Base-by-base conservation (phyloP, 768 basidiomycete genomes). In the Filobasidium floriforme region DNA sequence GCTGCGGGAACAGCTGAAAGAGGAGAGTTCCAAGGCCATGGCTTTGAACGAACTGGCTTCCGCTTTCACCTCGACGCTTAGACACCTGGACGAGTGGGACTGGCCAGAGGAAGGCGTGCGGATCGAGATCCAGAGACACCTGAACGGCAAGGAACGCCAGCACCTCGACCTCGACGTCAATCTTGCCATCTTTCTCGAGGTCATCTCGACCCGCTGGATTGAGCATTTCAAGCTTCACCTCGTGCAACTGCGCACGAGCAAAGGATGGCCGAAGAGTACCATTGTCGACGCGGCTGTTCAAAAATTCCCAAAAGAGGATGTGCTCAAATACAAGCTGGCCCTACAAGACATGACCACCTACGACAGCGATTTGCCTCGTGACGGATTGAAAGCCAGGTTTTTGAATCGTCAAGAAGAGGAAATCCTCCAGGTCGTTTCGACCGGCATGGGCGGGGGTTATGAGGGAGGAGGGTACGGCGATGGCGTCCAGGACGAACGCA, bases 61-160 rank as follows among this genome's bases (percentile, higher is more conserved):
- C 18, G 52, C 62, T 0, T 41, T 63, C 28, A 63, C 62, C 10
- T 52, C 24, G n/a, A 63, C 28, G 1, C 43, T 49, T 49, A 12
- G 49, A 1, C n/a, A 49, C 51, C 40, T 63, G 11, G 49, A 12
- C 24, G 19, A 24, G 24, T 63, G 62, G 62, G 49, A 63, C 1
- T 63, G 62, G 62, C 62, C 62, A 4, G 22, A 40, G 24, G 29
- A 49, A n/a, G 62, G 62, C 5, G 40, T 63, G 32, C 32, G 40
- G 51, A 22, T 41, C n/a, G 28, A 26, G 10, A 49, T 54, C 12
- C 62, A 63, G 41, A 63, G 32, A 37, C 62, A 63, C 41, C 26
- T 63, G 19, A 63, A 63, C 12, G 62, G 62, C 51, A 63, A 63
- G 52, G 41, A 63, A n/a, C 51, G 62, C 7, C 22, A 49, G 19